Evolutionary conservation across 495 filamentous ascomycete species (phyloP), one percentile per base, ranked within the genome.

Genomic region (Umbilicaria muhlenbergii): DNA sequence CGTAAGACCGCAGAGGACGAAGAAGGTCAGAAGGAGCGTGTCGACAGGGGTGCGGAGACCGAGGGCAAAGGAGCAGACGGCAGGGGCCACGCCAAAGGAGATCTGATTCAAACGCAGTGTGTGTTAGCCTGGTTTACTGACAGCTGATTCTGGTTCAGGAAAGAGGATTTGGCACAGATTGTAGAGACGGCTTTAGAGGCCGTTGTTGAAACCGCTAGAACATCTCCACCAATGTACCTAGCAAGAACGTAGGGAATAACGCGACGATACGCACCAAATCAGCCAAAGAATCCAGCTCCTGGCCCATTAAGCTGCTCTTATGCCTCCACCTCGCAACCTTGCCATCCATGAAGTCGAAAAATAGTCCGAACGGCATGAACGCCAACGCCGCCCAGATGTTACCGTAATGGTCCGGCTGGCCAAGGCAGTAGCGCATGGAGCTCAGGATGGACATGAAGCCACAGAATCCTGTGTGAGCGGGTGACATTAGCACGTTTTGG

Each of bases 281-380:
- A 34, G 91, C 91, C 34, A 98, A 69, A n/a, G 89, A 95, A 63
- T 98, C 91, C 34, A 98, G 69, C 63, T 96, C 91, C 61, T 96
- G 91, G 3, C 91, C 91, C 91, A 98, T 96, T 55, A 96, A 66
- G 44, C 81, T 88, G 47, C 83, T 86, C 75, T 95, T 96, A 61
- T 84, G 79, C 54, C 92, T 73, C 92, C 91, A 96, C 42, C 91
- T 68, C 46, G 91, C 91, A 34, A 98, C 87, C 53, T 83, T 91
- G 50, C 91, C 91, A 60, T 98, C 91, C 78, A 96, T 86, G 56
- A 94, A 94, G 59, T 98, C 91, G 61, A 98, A 98, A 67, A 95
- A 95, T 3, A 96, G 72, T 2, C 88, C 91, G 28, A 95, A 81
- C 2, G 89, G 89, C 67, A 95, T 83, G 60, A 95, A 84, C 0